Evolutionary conservation across 106 monocot genomes (phyloP).

Genomic region (Phalaenopsis aphrodite): DNA sequence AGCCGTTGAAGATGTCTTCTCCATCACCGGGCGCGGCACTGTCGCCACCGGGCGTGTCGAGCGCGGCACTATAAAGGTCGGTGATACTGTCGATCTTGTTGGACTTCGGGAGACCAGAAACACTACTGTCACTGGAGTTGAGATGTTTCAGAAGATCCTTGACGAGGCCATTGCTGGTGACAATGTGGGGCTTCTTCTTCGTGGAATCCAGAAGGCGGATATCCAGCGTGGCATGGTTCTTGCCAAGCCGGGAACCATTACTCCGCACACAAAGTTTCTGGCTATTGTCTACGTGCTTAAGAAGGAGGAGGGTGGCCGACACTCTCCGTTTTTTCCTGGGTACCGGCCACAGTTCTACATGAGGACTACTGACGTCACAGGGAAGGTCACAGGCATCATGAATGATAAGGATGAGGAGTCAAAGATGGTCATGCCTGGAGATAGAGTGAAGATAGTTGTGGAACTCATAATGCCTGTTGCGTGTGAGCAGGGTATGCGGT

Average conservation of each 20-base stretch:
- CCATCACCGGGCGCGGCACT: slow-evolving; percentile 89
- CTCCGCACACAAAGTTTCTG: slow-evolving; percentile 63
- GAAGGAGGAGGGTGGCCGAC: slow-evolving; percentile 80
- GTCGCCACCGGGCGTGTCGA: slow-evolving; percentile 87
- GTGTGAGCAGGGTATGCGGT: slow-evolving; percentile 67
- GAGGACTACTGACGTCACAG: slow-evolving; percentile 76
- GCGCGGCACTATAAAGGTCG: slow-evolving; percentile 67
- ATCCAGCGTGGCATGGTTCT: slow-evolving; percentile 78
- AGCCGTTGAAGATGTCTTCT: slow-evolving; percentile 90
- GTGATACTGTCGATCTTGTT: slow-evolving; percentile 56
- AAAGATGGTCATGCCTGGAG: slow-evolving; percentile 84
- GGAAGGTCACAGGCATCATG: slow-evolving; percentile 50
- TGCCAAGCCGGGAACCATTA: slow-evolving; percentile 60
- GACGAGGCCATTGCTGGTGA: slow-evolving; percentile 73
- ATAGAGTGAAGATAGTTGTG: slow-evolving; percentile 62
- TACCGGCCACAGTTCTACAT: slow-evolving; percentile 78
- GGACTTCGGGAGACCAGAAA: slow-evolving; percentile 54
- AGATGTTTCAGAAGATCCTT: slow-evolving; percentile 90
- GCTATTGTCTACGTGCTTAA: slow-evolving; percentile 71
- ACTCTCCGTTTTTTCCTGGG: slow-evolving; percentile 65
- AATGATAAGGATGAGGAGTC: slow-evolving; percentile 74
- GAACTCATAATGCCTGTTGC: slow-evolving; percentile 68
- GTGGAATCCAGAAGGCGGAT: slow-evolving; percentile 63
- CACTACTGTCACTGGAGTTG: slow-evolving; percentile 75
- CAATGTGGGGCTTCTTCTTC: slow-evolving; percentile 62